Evolutionary conservation across 2,329 filamentous ascomycete species (phyloP), one percentile per base, ranked within the genome.

Genomic region (Microdochium paspali): DNA sequence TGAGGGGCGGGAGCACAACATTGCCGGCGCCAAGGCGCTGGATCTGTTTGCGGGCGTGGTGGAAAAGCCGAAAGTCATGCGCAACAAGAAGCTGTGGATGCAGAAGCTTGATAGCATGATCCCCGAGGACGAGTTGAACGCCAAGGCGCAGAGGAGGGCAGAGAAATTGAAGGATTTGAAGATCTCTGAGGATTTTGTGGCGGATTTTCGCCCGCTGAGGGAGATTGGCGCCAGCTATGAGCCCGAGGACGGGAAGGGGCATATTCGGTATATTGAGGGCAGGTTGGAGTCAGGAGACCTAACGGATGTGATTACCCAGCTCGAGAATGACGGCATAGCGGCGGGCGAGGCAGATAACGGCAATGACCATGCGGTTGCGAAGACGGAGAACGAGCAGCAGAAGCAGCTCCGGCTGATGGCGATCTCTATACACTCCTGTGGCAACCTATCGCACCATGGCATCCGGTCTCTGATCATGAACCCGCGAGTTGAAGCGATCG

Each of bases 391-490:
- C 51, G 46, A 61, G 44, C 58, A 65, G 49, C 54, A 63, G 18
- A 66, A 72, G 12, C 69, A 72, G 13, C 69, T 73, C 50, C 69
- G 68, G 10, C 72, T 94, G 31, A 90, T 96, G 84, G 87, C 91
- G 15, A 84, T 97, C 25, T 97, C 93, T 0, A 87, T 98, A 18
- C 93, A 98, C 65, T 97, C 91, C 1, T 98, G 93, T 61, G 93
- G 93, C 24, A 97, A 98, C 56, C 80, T 98, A n/a, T 86, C 94
- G 1, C 93, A 98, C 64, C 90, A 94, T 61, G 93, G 87, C 10
- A 84, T 98, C 49, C 83, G 88, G 13, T 94, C 91, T 1, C 77
- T 98, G 20, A 68, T 90, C 2, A 69, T 94, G 49, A 97, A 96
- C 61, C 84, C 86, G 0, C 79, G 82, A 4, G 90, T 97, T 47